Percentiles rank a stretch among this genome's conserved stretches.
phyloP scores from a whole-genome alignment of 2,329 filamentous ascomycete species.

The Pseudogymnoascus verrucosus region DNA sequence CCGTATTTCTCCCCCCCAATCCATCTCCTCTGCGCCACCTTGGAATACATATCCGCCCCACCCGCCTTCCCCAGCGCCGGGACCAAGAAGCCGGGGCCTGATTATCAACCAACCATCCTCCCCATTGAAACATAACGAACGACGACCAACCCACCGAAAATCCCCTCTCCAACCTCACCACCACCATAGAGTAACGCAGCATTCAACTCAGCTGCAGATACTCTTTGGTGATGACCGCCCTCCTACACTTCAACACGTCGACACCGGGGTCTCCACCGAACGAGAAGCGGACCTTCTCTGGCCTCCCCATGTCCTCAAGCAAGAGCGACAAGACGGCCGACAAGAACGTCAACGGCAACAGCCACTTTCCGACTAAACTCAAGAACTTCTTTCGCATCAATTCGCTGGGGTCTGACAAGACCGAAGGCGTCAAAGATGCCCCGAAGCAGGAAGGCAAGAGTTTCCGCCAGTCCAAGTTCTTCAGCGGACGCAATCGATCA shows the following conservation, averaged over 20 bases:
- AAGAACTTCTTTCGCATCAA: constrained; percentile 67
- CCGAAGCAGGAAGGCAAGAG: constrained; percentile 33
- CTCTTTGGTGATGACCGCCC: constrained; percentile 7
- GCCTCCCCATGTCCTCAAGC: constrained; percentile 23
- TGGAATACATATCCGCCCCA: constrained; percentile 2
- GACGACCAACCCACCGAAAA: neutral
- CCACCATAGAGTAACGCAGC: neutral
- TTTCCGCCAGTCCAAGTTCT: constrained; percentile 80
- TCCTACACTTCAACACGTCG: constrained; percentile 1
- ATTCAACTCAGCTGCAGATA: neutral
- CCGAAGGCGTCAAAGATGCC: constrained; percentile 23
- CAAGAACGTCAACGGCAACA: constrained; percentile 45
- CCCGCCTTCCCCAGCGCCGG: neutral
- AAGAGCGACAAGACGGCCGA: constrained; percentile 32
- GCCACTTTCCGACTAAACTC: constrained; percentile 59
- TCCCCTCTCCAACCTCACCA: neutral
- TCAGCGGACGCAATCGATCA: constrained; percentile 79
- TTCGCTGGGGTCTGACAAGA: constrained; percentile 36
- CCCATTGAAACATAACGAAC: neutral
- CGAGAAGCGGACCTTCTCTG: constrained; percentile 28
- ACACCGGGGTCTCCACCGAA: constrained; percentile 14
- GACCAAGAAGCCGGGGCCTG: neutral
- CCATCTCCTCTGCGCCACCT: neutral
- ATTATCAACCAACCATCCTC: constrained; percentile 4
- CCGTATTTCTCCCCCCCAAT: neutral